Conservation (phyloP, 768 basidiomycete genomes). For the Mycena pura region DNA sequence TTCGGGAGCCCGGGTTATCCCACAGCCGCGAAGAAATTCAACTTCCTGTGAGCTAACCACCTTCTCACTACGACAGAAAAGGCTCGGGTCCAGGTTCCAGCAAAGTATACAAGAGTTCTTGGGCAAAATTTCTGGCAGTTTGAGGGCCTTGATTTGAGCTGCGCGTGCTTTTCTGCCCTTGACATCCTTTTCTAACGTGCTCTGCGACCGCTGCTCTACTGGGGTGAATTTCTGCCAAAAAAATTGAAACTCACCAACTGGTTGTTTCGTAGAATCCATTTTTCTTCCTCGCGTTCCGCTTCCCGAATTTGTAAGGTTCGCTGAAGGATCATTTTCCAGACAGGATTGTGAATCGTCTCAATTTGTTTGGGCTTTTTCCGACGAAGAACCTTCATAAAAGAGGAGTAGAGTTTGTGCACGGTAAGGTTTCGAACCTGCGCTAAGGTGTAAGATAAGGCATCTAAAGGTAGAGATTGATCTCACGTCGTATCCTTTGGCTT, state of each 20-base stretch:
- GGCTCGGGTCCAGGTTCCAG: background rate
- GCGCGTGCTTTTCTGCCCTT: too few species aligned
- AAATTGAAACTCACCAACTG: background rate
- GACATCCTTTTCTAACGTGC: too few species aligned
- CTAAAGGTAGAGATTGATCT: background rate
- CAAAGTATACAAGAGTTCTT: background rate
- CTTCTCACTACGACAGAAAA: background rate
- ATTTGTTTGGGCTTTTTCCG: background rate
- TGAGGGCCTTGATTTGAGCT: too few species aligned
- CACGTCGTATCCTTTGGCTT: background rate
- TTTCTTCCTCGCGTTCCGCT: background rate
- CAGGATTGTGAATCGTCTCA: background rate
- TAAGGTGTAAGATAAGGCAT: too few species aligned
- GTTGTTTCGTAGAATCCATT: background rate
- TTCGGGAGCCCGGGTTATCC: background rate
- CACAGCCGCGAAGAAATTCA: background rate
- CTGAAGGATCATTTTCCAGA: background rate
- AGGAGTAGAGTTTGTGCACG: background rate
- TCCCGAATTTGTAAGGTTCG: background rate
- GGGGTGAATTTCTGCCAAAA: too few species aligned
- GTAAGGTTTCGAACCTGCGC: too few species aligned
- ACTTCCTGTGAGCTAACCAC: background rate
- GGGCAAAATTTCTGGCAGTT: too few species aligned
- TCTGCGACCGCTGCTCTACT: too few species aligned
- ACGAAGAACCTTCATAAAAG: background rate